phyloP scores from a whole-genome alignment of 768 basidiomycete genomes.

The Phanerochaete carnosa region DNA sequence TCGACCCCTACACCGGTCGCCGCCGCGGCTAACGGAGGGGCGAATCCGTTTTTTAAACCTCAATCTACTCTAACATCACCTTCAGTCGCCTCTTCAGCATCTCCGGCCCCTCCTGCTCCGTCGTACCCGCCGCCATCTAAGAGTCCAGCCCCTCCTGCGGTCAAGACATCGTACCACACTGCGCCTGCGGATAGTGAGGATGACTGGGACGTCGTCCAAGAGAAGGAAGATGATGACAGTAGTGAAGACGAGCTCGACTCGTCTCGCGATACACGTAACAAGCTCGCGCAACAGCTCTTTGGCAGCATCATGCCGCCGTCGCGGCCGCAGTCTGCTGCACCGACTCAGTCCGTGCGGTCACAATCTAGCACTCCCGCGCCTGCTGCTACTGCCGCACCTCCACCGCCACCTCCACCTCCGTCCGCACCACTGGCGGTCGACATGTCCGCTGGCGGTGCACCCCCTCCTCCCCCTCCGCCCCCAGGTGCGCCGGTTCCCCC shows the following conservation, averaged over 20 bases:
- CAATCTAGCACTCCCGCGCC: conserved; percentile 25
- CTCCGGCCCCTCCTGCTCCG: not conserved
- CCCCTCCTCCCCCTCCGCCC: not conserved
- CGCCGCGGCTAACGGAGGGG: conserved; percentile 40
- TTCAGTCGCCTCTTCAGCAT: conserved; percentile 28
- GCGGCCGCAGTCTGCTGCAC: conserved; percentile 54
- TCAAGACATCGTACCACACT: conserved; percentile 59
- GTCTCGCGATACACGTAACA: conserved; percentile 58
- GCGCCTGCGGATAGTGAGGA: conserved; percentile 59
- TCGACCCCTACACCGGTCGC: conserved; percentile 33
- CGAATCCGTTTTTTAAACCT: conserved; percentile 74
- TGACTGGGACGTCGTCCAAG: conserved; percentile 84
- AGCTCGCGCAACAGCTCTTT: conserved; percentile 80
- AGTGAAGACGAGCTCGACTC: conserved; percentile 78
- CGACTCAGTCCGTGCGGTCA: conserved; percentile 13
- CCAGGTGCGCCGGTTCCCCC: conserved; percentile 29
- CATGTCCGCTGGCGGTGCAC: conserved; percentile 7
- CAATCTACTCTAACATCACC: conserved; percentile 36
- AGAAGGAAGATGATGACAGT: conserved; percentile 65
- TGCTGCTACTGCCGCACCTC: conserved; percentile 29
- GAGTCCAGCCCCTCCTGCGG: conserved; percentile 51
- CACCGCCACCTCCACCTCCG: conserved; percentile 37
- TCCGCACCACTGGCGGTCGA: conserved; percentile 36
- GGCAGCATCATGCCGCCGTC: conserved; percentile 60
- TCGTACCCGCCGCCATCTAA: conserved; percentile 34